A percentile compares a stretch with the other conserved stretches of the same genome.
Evolutionary conservation across 1,284 basidiomycete genomes (phyloP).

Genomic region (Cryptococcus sp.): DNA sequence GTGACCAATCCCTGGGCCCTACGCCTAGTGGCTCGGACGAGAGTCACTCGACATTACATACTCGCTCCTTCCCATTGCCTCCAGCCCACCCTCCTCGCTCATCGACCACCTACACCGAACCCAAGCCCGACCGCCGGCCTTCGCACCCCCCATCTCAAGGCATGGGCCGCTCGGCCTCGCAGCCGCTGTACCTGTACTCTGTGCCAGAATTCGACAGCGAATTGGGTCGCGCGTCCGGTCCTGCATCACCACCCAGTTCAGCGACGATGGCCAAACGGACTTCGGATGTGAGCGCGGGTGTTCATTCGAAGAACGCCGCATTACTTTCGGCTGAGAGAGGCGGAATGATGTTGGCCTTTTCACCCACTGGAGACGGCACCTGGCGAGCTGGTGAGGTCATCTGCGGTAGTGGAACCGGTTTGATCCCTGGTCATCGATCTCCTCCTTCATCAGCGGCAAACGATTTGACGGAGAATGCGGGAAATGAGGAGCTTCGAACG

Average conservation of each 20-base stretch:
- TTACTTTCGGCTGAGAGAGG: constrained; percentile 40
- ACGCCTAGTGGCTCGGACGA: not conserved
- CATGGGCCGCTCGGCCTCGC: constrained; percentile 20
- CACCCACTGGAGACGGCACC: constrained; percentile 26
- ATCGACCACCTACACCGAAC: constrained; percentile 16
- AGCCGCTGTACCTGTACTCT: constrained; percentile 23
- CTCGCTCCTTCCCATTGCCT: constrained; percentile 18
- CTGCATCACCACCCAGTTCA: not conserved
- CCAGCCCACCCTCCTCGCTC: constrained; percentile 11
- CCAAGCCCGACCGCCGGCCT: not conserved
- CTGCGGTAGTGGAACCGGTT: constrained; percentile 21
- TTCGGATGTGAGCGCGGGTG: constrained; percentile 30
- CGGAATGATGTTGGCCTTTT: constrained; percentile 41
- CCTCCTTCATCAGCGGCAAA: not conserved
- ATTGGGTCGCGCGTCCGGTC: not conserved
- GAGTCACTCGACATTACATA: constrained; percentile 5
- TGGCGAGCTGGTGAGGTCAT: constrained; percentile 25
- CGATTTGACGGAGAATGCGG: not conserved
- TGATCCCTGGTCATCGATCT: constrained; percentile 18
- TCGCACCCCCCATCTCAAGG: constrained; percentile 7
- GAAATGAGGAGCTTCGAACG: constrained; percentile 19
- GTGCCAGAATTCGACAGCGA: constrained; percentile 17
- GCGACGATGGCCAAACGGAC: constrained; percentile 15
- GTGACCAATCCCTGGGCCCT: too few relatives aligned
- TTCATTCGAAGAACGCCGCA: constrained; percentile 40